Conservation (phyloP, 2,329 filamentous ascomycete genomes). For the Rhinocladiella mackenziei region DNA sequence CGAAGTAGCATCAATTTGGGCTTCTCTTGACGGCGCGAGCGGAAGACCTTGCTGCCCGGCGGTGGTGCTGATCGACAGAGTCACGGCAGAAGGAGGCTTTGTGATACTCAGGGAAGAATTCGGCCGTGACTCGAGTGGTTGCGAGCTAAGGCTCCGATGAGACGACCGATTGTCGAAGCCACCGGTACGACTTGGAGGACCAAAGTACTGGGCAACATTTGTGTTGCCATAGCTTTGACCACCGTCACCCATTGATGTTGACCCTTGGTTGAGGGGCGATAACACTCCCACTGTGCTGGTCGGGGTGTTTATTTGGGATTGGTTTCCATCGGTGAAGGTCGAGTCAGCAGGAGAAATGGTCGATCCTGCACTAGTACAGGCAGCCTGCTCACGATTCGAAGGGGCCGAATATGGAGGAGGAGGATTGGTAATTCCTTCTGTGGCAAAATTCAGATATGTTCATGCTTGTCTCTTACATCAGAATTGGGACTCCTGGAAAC, state of each 20-base stretch:
- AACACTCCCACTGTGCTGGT: conserved; percentile 20
- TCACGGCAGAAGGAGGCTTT: conserved; percentile 5
- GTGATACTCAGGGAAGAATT: conserved; percentile 7
- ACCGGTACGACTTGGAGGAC: background rate
- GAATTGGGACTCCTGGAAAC: background rate
- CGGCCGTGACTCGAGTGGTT: conserved; percentile 8
- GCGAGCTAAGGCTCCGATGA: conserved; percentile 7
- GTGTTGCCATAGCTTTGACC: conserved; percentile 1
- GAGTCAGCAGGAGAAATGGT: conserved; percentile 21
- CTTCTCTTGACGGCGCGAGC: background rate
- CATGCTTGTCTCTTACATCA: conserved; percentile 6
- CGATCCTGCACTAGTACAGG: conserved; percentile 14
- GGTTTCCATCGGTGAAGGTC: conserved; percentile 14
- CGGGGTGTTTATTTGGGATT: conserved; percentile 17
- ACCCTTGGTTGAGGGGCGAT: conserved; percentile 12
- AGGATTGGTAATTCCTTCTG: conserved; percentile 23
- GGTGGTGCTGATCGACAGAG: conserved; percentile 21
- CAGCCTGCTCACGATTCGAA: conserved; percentile 2
- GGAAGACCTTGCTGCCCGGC: conserved; percentile 9
- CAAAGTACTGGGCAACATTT: conserved; percentile 4
- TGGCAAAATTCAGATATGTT: conserved; percentile 16
- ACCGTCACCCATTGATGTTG: conserved; percentile 4
- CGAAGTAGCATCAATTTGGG: conserved; percentile 1
- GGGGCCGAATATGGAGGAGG: conserved; percentile 28
- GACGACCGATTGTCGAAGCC: conserved; percentile 8